Base-by-base conservation (phyloP, 2,329 filamentous ascomycete species). In the Onygenales sp. region DNA sequence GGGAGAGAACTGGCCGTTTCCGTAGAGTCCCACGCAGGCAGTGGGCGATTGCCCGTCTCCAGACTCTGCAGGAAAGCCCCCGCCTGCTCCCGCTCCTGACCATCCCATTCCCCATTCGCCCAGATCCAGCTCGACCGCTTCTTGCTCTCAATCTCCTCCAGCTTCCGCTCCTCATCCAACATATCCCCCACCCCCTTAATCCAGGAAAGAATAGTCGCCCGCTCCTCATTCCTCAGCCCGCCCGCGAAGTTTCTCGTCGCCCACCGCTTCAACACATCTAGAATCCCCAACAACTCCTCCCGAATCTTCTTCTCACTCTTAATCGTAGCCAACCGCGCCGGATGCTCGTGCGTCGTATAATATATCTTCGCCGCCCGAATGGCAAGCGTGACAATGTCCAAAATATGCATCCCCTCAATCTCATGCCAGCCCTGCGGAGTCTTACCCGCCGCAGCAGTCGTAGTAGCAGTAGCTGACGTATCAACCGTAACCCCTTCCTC, bases 351-450 rank as follows among this genome's bases (percentile, higher is more conserved):
- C 3, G 89, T 82, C 0, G 91, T 96, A 71, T 98, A 97, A 73
- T 97, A 98, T 63, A 94, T 85, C 72, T 94, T 95, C 50, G 93
- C 93, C 1, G 92, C 90, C 51, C 90, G 83, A 60, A 98, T 97
- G n/a, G 92, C 92, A 51, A 97, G 77, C 1, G 93, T 98, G 65
- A 93, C 86, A 51, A 95, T 84, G 67, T 97, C 92, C 53, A 97
- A 80, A 39, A 98, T 83, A 63, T 94, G 88, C 76, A 97, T 83
- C 14, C 92, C 93, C 67, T 95, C 88, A 21, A 95, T 79, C 69
- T 96, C 89, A 67, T 87, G 82, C 84, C 87, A 95, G 7, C 83
- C 85, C 59, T 83, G 81, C 17, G 76, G 74, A 36, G 37, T 14
- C 49, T 49, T 56, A 13, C 65, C 63, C 53, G 31, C 10, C n/a